Percentiles rank a stretch among this genome's conserved stretches.
Conservation (phyloP, 2,329 filamentous ascomycete genomes). For the Nothomitra cinnamomea region DNA sequence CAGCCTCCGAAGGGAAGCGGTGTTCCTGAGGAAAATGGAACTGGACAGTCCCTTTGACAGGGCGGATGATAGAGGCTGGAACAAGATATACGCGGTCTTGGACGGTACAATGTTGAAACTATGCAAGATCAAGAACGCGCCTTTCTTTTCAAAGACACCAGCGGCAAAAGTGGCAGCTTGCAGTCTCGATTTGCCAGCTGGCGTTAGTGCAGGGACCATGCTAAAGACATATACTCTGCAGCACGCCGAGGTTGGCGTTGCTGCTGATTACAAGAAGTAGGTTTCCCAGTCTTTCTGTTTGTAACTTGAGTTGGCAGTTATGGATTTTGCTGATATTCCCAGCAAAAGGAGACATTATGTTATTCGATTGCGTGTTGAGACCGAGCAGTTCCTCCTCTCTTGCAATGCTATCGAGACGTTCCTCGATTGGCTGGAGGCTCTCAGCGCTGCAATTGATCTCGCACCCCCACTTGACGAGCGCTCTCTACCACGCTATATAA, state of each 20-base stretch:
- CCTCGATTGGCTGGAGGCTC: slow-evolving; percentile 48
- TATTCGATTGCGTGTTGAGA: slow-evolving; percentile 54
- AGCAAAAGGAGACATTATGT: slow-evolving; percentile 39
- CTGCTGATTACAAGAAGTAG: slow-evolving; percentile 53
- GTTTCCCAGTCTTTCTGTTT: slow-evolving; percentile 15
- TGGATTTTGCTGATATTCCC: background rate
- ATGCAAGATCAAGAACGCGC: slow-evolving; percentile 37
- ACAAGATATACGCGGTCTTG: slow-evolving; percentile 43
- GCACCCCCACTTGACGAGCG: slow-evolving; percentile 55
- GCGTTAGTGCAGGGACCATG: slow-evolving; percentile 37
- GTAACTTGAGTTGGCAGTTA: background rate
- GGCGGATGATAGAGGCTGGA: slow-evolving; percentile 46
- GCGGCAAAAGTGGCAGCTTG: slow-evolving; percentile 28
- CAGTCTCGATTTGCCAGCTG: slow-evolving; percentile 26
- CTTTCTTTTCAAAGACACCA: background rate
- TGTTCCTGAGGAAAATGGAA: slow-evolving; percentile 49
- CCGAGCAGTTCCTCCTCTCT: slow-evolving; percentile 56
- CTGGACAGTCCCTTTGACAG: slow-evolving; percentile 46
- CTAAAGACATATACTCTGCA: slow-evolving; percentile 54
- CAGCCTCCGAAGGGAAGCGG: slow-evolving; percentile 36
- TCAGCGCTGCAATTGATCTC: slow-evolving; percentile 59
- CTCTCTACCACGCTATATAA: slow-evolving; percentile 43
- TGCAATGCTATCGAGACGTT: slow-evolving; percentile 48
- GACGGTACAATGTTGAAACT: slow-evolving; percentile 52
- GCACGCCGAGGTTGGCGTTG: slow-evolving; percentile 59